A percentile compares a stretch with the other conserved stretches of the same genome.
Conservation (phyloP, 306 rosid genomes). For the Dicorynia guianensis region DNA sequence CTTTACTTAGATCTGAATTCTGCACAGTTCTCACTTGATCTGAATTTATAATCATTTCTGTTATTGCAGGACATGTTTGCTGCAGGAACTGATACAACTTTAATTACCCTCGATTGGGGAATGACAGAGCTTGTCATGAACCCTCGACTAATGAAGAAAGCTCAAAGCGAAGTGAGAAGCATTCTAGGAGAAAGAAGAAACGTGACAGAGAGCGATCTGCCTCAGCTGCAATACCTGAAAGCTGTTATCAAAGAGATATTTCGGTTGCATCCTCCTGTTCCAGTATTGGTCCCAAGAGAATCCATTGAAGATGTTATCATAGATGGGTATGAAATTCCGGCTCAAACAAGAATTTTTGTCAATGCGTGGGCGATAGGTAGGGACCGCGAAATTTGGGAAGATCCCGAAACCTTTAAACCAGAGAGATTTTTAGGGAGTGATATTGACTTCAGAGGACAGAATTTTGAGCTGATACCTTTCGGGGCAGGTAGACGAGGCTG, state of each 20-base stretch:
- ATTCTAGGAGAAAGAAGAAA: conserved; percentile 3
- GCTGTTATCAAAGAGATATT: conserved; percentile 54
- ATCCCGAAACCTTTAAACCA: conserved; percentile 57
- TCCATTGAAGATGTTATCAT: conserved; percentile 36
- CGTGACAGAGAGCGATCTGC: conserved; percentile 39
- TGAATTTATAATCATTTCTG: too few species aligned
- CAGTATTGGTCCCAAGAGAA: conserved; percentile 57
- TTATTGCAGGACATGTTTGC: conserved; percentile 42
- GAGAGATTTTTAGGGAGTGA: conserved; percentile 50
- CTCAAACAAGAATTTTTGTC: conserved; percentile 36
- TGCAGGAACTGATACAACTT: conserved; percentile 51
- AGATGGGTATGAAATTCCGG: conserved; percentile 40
- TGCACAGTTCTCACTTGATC: too few species aligned
- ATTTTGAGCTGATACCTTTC: conserved; percentile 54
- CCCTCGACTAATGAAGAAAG: conserved; percentile 48
- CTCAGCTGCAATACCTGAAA: conserved; percentile 45
- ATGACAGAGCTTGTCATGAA: conserved; percentile 54
- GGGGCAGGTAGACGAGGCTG: conserved; percentile 60
- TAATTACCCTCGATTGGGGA: conserved; percentile 48
- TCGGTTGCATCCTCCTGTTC: conserved; percentile 55
- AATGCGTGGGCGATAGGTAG: conserved; percentile 55
- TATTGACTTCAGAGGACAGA: conserved; percentile 51
- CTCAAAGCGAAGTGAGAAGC: conserved; percentile 45
- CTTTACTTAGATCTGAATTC: too few species aligned
- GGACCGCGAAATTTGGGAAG: conserved; percentile 47